Evolutionary conservation across 805 yeast genomes (phyloP), one percentile per base, ranked within the genome.

Genomic region (Kazachstania taianensis): DNA sequence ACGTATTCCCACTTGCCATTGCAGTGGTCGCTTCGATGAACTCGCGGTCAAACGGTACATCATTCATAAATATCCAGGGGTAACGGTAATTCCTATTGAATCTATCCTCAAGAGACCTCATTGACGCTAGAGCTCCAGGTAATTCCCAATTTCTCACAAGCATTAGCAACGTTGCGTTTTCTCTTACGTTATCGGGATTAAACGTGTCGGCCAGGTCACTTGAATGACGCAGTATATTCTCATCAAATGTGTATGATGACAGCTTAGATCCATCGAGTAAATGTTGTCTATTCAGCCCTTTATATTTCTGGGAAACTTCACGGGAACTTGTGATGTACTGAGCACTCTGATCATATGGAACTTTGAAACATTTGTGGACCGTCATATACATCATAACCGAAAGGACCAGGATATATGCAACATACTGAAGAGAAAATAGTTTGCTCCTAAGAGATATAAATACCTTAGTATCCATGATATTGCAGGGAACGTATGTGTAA

Each of bases 111-210:
- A 81, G 57, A 7, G 81, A 73, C 49, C 94, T 67, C 73, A 86
- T 85, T 15, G 94, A 73, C 30, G 59, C 53, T 30, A 86, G 57
- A 0, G 92, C 94, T 1, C 80, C 86, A 8, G 69, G 66, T 8
- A 86, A 57, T 55, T 86, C 96, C 62, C 70, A 66, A 54, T 86
- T 86, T 37, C 96, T 65, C 27, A 82, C 94, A 19, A 87, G 70
- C 94, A 87, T 86, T 37, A 87, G 69, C 19, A 87, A 56, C 0
- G 94, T 80, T 3, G 96, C 96, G 54, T 85, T 86, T 50, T 50
- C 50, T 27, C 45, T 45, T n/a, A 9, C 12, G n/a, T n/a, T n/a
- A n/a, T n/a, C n/a, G n/a, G n/a, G n/a, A n/a, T n/a, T n/a, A 13
- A 14, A 29, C 17, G 7, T 12, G 16, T 16, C 22, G 4, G 4